Base-by-base conservation (phyloP, 2,329 filamentous ascomycete species). In the Fusarium nematophilum region DNA sequence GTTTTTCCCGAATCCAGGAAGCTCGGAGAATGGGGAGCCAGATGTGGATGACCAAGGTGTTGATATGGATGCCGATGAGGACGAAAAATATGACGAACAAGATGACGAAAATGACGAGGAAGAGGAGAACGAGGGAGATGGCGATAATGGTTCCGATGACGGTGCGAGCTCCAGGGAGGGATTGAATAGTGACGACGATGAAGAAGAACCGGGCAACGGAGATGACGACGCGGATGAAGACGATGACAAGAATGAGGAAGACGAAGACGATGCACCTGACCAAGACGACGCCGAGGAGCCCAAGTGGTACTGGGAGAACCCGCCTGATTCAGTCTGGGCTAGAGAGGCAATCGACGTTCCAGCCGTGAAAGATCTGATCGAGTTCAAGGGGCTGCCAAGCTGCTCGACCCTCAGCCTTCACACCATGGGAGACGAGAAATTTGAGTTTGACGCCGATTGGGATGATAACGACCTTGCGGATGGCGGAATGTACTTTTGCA, bases 311-410 rank as follows among this genome's bases (percentile, higher is more conserved):
- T 48, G 40, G 33, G n/a, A n/a, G 11, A 25, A 9, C 0, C 47
- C 30, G 6, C 57, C 59, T 0, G 42, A 29, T 6, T 62, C 57
- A 11, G 53, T 58, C 15, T 58, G 57, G 57, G 47, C 57, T 1
- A 29, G 46, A 9, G 15, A 42, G 15, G 31, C 14, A 14, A 10
- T 23, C 13, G 43, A 58, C 9, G 18, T 17, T 3, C 8, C 17
- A 9, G 3, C 14, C 5, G 8, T 62, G 0, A 44, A 46, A 9
- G n/a, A 46, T 9, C 21, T 62, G 3, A 26, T 49, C 6, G 38
- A 13, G 3, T 54, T 26, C 17, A 57, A 54, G 10, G 33, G 10
- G 1, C 18, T 58, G 1, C 43, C 59, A 0, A 33, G 17, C 1
- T 59, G 59, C 13, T 43, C 23, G 1, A 6, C 9, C 3, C 39